These are phyloP conservation scores for Blastobotrys capitulatus DNA, from an alignment of 1,139 yeast genomes.

Conservation along the genomic window DNA sequence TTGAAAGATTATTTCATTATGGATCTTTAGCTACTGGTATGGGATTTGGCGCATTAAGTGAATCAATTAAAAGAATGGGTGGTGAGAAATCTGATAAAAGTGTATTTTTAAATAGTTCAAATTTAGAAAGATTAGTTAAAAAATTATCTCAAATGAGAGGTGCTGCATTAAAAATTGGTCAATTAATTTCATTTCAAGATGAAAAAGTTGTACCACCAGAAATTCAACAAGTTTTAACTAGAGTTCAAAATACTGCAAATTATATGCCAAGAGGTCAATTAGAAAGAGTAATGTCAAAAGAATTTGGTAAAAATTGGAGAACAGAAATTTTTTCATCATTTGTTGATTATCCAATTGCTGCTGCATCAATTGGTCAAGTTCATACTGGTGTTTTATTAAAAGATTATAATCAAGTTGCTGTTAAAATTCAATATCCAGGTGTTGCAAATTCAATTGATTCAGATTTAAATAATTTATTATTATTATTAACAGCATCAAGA, in stretches of 20 bases:
- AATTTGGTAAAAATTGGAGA: constrained; percentile 80
- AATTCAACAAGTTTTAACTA: constrained; percentile 68
- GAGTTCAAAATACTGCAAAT: constrained; percentile 92
- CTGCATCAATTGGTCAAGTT: constrained; percentile 97
- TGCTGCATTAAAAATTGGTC: constrained; percentile 95
- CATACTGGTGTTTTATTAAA: constrained; percentile 68
- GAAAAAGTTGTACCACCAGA: constrained; percentile 78
- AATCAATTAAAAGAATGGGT: constrained; percentile 67
- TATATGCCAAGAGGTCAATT: constrained; percentile 94
- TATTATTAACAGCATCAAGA: constrained; percentile 80
- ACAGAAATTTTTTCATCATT: constrained; percentile 59
- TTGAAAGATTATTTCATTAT: constrained; percentile 85
- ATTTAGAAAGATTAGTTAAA: constrained; percentile 81
- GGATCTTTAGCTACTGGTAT: constrained; percentile 91
- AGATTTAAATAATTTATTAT: constrained; percentile 76
- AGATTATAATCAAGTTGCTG: constrained; percentile 71
- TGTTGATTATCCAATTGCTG: constrained; percentile 90
- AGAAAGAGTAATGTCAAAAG: constrained; percentile 64
- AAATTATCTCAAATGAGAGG: constrained; percentile 95
- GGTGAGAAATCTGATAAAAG: constrained; percentile 43
- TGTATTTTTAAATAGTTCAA: constrained; percentile 68
- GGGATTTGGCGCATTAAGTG: constrained; percentile 78
- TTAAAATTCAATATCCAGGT: constrained; percentile 97
- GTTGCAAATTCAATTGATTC: constrained; percentile 91
- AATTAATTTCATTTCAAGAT: constrained; percentile 88